Base-by-base conservation (phyloP, 2,329 filamentous ascomycete species). In the Diaporthe australafricana region DNA sequence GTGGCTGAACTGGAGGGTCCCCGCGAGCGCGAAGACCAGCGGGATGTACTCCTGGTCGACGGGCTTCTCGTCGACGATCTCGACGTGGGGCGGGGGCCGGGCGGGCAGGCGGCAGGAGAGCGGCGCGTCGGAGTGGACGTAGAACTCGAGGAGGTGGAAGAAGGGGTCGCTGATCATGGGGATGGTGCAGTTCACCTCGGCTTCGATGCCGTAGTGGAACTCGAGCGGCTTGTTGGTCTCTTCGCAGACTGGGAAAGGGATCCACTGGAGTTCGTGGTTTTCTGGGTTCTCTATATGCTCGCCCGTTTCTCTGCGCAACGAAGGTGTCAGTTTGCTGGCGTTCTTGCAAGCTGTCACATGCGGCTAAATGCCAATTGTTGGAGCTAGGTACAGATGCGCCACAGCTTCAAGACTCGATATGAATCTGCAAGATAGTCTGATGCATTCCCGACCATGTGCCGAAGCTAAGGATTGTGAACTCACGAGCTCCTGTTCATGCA, bases 101-200 rank as follows among this genome's bases (percentile, higher is more conserved):
- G 94, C 90, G 35, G 96, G 94, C 17, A 98, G 90, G 67, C 96
- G 95, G 83, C 96, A 99, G 69, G 94, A 91, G 63, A 98, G 87
- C 12, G 96, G 96, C 22, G 95, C 95, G 83, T 99, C 96, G 85
- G 93, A 95, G 87, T 98, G 96, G 81, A 98, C 92, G 87, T 98
- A 98, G 88, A 98, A 98, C 84, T 98, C 94, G 84, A 96, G 92
- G 66, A 96, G 89, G 83, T 96, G 94, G 87, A 94, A 96, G 87
- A 95, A 92, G 50, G 92, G 89, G 80, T 96, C 94, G 77, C 89
- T 87, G 77, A 96, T 87, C 83, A 93, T 88, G 79, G 92, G 86
- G 77, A 96, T 91, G 70, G 94, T 96, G 86, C 94, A 96, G 84
- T 96, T 96, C 76, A 94, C 83, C 80, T 97, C 95, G 83, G 83